Base-by-base conservation (phyloP, 1,139 yeast genomes). In the Candida sanyaensis region DNA sequence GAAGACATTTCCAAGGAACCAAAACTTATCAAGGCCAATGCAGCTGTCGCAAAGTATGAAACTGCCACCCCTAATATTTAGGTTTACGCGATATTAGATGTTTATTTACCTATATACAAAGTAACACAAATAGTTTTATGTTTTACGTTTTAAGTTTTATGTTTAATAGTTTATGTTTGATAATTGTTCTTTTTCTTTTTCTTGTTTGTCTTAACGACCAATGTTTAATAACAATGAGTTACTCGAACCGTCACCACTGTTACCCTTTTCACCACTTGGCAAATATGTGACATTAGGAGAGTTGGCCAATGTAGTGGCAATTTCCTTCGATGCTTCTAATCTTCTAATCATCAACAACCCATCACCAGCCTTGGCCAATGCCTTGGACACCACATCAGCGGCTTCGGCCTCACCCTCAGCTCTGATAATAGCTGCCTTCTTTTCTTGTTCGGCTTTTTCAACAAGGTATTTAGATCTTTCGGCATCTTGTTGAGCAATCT, bases 381-480 rank as follows among this genome's bases (percentile, higher is more conserved):
- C 98, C 70, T 86, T 90, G 42, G 97, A 90, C 55, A 95, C 96
- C 51, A 86, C 84, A 54, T 93, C 99, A 6, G 98, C 99, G 49
- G 96, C 90, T 69, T 95, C 99, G 39, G 99, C 99, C 72, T 95
- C 99, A 70, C 99, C 99, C 71, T 95, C 99, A 26, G 99, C 99
- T 60, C 98, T 83, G 56, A 93, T 93, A 60, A 95, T 91, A 48
- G 88, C 78, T 4, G 99, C 99, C 67, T 86, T 92, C 67, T 96
- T 84, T 69, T 93, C 98, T 71, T 95, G 99, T 69, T 93, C 98
- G 5, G 99, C 99, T 68, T 87, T 88, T 65, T 92, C 97, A 45
- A 95, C 99, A 52, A 91, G 78, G 66, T 83, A 95, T 63, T 88
- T 87, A 50, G 98, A 97, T 60, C 99, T 83, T 73, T 95, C 99